Evolutionary conservation across 345 rosid species (phyloP).

Genomic region (Ceriops decandra): DNA sequence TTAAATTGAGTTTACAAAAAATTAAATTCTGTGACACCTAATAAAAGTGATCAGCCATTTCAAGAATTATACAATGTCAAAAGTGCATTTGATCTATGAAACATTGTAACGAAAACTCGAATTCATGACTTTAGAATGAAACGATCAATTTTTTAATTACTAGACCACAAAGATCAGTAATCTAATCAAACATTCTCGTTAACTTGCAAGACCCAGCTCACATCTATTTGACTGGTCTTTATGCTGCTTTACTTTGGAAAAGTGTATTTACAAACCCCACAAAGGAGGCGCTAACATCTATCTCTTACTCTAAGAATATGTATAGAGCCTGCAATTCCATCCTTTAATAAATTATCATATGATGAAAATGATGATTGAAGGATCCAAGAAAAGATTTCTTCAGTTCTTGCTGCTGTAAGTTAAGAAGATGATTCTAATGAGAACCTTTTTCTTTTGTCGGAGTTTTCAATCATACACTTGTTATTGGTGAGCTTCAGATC

Average conservation of each 20-base stretch:
- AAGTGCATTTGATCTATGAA: too few relatives aligned
- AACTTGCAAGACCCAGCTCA: conserved; percentile 25
- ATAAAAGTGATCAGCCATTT: too few relatives aligned
- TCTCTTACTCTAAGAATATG: background rate
- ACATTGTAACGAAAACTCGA: too few relatives aligned
- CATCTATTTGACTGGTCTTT: conserved; percentile 49
- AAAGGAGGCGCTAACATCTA: background rate
- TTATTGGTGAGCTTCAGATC: conserved; percentile 50
- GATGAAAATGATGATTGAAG: conserved; percentile 30
- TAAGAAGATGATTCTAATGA: conserved; percentile 12
- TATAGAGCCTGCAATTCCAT: background rate
- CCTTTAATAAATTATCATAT: background rate
- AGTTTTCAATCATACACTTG: conserved; percentile 39
- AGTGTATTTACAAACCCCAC: background rate
- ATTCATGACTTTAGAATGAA: too few relatives aligned
- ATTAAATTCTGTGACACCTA: too few relatives aligned
- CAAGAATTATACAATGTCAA: too few relatives aligned
- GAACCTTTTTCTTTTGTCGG: conserved; percentile 10
- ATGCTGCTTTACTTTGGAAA: conserved; percentile 5
- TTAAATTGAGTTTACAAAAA: too few relatives aligned
- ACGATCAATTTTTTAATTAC: too few relatives aligned
- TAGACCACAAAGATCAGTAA: too few relatives aligned
- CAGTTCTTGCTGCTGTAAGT: conserved; percentile 2
- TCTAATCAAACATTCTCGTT: conserved; percentile 1
- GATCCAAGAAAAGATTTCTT: conserved; percentile 33